Evolutionary conservation across 1,139 yeast genomes (phyloP).

Genomic region (Saccharomyces hybrid): DNA sequence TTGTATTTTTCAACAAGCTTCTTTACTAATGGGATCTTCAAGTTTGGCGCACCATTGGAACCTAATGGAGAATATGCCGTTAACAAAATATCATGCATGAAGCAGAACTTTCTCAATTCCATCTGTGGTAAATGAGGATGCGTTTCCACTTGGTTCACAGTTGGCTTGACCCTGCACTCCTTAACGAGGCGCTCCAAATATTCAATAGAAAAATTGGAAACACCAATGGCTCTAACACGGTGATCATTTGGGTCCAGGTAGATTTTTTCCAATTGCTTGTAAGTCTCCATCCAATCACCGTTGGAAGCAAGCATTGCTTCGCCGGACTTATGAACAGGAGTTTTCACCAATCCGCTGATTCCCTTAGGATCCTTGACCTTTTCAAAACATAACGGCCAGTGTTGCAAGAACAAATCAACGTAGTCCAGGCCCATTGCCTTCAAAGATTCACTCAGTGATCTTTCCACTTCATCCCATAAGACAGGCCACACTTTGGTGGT

Average conservation of each 20-base stretch:
- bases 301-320: conserved; percentile 39
- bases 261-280: conserved; percentile 42
- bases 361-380: conserved; percentile 37
- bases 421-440: conserved; percentile 45
- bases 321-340: conserved; percentile 34
- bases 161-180: conserved; percentile 43
- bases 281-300: conserved; percentile 41
- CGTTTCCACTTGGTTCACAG: conserved; percentile 50
- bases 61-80: conserved; percentile 61
- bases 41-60: conserved; percentile 45
- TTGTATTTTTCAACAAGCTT: conserved; percentile 41
- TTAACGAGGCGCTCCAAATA: conserved; percentile 41
- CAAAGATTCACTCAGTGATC: conserved; percentile 36
- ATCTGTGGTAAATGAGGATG: conserved; percentile 54
- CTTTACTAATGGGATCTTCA: conserved; percentile 38
- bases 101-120: conserved; percentile 40
- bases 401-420: conserved; percentile 52
- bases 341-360: conserved; percentile 14
- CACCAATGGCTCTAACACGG: conserved; percentile 48
- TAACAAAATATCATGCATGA: conserved; percentile 39
- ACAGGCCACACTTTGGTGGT: conserved; percentile 58
- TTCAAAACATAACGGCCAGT: conserved; percentile 54
- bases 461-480: conserved; percentile 35
- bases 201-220: conserved; percentile 47
- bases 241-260: conserved; percentile 35